phyloP scores from a whole-genome alignment of 345 rosid species.

The Trapa bicornis region DNA sequence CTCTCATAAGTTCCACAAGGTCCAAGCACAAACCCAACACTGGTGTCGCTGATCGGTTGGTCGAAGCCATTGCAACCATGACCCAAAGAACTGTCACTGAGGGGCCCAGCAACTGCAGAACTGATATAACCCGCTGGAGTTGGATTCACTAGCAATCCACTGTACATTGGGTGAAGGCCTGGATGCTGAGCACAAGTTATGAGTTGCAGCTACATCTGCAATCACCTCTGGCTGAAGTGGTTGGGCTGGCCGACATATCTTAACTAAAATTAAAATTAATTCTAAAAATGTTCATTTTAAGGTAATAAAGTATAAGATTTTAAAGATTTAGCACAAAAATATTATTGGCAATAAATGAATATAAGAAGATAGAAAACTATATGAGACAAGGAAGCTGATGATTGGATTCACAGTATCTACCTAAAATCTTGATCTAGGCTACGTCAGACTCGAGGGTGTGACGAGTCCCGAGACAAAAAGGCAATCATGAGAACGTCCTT shows the following conservation, averaged over 20 bases:
- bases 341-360: too few species aligned
- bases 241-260: background rate
- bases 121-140: constrained; percentile 20
- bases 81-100: constrained; percentile 10
- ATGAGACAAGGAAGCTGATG: too few species aligned
- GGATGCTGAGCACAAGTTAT: constrained; percentile 25
- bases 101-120: constrained; percentile 29
- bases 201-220: constrained; percentile 22
- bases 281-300: too few species aligned
- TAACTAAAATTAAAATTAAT: too few species aligned
- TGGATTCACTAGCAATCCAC: constrained; percentile 34
- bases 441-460: too few species aligned
- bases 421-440: too few species aligned
- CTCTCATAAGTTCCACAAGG: constrained; percentile 44
- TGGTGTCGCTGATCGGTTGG: constrained; percentile 24
- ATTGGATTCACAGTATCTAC: too few species aligned
- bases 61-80: constrained; percentile 21
- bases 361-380: too few species aligned
- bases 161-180: constrained; percentile 31
- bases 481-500: too few species aligned
- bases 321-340: too few species aligned
- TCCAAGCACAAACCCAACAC: constrained; percentile 26
- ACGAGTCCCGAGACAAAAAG: too few species aligned
- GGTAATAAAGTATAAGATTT: too few species aligned
- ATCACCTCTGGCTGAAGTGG: constrained; percentile 17